Evolutionary conservation across 352 stramenopile species (phyloP).

Genomic region (Phytophthora gonapodyides): DNA sequence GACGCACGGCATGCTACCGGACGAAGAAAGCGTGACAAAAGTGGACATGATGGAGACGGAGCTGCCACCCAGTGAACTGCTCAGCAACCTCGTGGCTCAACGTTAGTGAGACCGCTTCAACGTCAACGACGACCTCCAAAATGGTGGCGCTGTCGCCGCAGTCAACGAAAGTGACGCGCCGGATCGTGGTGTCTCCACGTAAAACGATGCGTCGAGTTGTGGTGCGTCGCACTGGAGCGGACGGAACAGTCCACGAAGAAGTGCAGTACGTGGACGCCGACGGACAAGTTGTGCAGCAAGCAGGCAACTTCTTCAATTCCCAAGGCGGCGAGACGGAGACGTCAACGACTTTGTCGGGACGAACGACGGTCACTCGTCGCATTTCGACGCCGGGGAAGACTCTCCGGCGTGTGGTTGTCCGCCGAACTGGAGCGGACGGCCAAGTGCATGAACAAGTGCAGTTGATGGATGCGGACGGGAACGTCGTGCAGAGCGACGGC

Average conservation of each 20-base stretch:
- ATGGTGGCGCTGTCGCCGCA: conserved; percentile 22
- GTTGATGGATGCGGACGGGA: conserved; percentile 31
- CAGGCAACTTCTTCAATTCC: conserved; percentile 17
- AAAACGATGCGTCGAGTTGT: conserved; percentile 34
- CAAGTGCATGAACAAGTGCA: conserved; percentile 29
- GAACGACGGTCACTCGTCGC: conserved; percentile 12
- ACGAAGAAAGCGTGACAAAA: conserved; percentile 5
- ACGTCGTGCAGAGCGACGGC: conserved; percentile 23
- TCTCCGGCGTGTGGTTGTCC: conserved; percentile 20
- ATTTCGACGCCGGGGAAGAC: conserved; percentile 16
- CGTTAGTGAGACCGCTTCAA: background rate
- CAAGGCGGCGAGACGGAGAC: conserved; percentile 1
- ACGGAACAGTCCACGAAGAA: conserved; percentile 27
- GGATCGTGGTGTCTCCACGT: conserved; percentile 27
- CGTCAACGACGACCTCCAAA: background rate
- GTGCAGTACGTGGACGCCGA: conserved; percentile 28
- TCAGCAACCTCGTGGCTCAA: conserved; percentile 31
- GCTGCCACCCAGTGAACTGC: conserved; percentile 7
- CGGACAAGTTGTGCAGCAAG: conserved; percentile 18
- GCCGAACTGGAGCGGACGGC: conserved; percentile 25
- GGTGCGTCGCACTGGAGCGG: conserved; percentile 17
- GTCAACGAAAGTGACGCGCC: conserved; percentile 23
- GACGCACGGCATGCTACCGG: conserved; percentile 21
- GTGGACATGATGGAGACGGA: conserved; percentile 15
- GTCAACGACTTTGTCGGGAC: background rate